Base-by-base conservation (phyloP, 2,329 filamentous ascomycete genomes). In the Zasmidium cellare region DNA sequence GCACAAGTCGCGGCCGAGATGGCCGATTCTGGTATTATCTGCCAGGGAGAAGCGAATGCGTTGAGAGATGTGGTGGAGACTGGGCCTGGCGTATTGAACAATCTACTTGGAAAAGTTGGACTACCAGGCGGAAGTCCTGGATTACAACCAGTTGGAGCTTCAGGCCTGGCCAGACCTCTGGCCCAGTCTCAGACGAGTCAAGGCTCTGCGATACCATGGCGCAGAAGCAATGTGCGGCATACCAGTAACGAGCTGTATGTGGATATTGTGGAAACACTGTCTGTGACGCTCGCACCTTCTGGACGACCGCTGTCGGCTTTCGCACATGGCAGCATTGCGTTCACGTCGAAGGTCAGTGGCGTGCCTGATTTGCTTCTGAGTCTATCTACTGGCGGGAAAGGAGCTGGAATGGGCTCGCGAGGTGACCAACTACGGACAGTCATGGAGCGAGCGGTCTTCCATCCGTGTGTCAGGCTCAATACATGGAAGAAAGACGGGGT, bases 191-290 rank as follows among this genome's bases (percentile, higher is more conserved):
- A 69, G 50, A 69, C 58, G 16, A 63, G 57, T 38, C 67, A 68
- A 51, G 70, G 69, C 22, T 70, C 81, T 72, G 80, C 85, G 2
- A 85, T 97, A 44, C 92, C 92, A 1, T 99, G 94, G 94, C 85
- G 94, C 61, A 83, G 92, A 60, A 86, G 91, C 41, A 96, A 96
- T 69, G 94, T 99, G 53, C 84, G 92, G 16, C 94, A 99, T 74
- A 97, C 93, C 3, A 96, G 90, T 55, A 99, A 97, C 75, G 94
- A 99, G 75, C 82, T 99, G 65, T 97, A 97, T 73, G 93, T 96
- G 57, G 94, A 99, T 72, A 86, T 99, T 12, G 86, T 99, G 60
- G 94, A 99, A 77, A 91, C 90, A 1, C 80, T 99, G 0, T 85
- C 87, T 1, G 91, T 97, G 44, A 96, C 89, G 0, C 83, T 97